Base-by-base conservation (phyloP, 176 grass and related monocot genomes). In the Phoenix dactylifera region DNA sequence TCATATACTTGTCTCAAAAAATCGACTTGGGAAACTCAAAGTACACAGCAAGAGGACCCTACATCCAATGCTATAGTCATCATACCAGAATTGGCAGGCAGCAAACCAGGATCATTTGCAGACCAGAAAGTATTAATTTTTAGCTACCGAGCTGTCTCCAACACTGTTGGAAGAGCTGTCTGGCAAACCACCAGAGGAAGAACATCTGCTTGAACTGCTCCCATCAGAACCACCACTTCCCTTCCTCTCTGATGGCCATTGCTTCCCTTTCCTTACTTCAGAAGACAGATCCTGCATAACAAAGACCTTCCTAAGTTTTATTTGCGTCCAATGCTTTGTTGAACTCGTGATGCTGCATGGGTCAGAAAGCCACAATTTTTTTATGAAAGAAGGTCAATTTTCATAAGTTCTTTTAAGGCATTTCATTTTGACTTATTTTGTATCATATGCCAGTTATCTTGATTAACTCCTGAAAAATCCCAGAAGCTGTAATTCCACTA, bases 161-260 rank as follows among this genome's bases (percentile, higher is more conserved):
- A 62, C 66, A 60, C 69, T 74, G 72, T 67, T 83, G 79, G 67
- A 72, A 17, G 82, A 89, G 58, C 74, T 76, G 55, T 77, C 70
- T 68, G 58, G 76, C 17, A 70, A 67, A 32, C 71, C 69, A 70
- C 32, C 79, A 56, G 52, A 67, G 48, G 82, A 83, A 69, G 82
- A 83, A 60, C 73, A 84, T 71, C 76, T 65, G 60, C 83, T 86
- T 69, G 76, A 89, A 78, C 76, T 87, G 55, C 68, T 82, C 56
- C 56, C 62, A 69, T 71, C 79, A 69, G 74, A 50, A 66, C 55
- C 24, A 59, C 52, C 51, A 56, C 72, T 80, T 58, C 67, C 72
- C 54, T 76, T 70, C 71, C 52, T 68, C 25, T 77, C 29, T 15
- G 59, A 51, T 54, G 70, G 56, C 56, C 58, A 72, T 29, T 68